A percentile compares a stretch with the other conserved stretches of the same genome.
These are phyloP conservation scores for Monilinia fructicola DNA, from an alignment of 2,329 filamentous ascomycete genomes.

Conservation along the genomic window DNA sequence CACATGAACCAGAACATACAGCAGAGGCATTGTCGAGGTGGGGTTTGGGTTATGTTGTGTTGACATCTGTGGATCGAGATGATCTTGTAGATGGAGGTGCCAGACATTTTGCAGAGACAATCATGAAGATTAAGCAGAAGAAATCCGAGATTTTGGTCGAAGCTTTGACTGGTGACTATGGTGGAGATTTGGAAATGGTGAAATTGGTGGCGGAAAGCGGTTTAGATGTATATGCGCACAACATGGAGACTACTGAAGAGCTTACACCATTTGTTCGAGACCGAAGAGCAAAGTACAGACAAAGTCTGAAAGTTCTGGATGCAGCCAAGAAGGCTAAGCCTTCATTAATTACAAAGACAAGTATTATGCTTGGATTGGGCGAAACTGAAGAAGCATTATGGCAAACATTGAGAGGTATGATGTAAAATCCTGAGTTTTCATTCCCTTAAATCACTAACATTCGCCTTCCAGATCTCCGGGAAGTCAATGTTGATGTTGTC, in stretches of 20 bases:
- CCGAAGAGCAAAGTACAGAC: conserved; percentile 82
- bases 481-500: conserved; percentile 83
- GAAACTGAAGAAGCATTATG: conserved; percentile 86
- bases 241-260: conserved; percentile 90
- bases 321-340: conserved; percentile 75
- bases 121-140: conserved; percentile 88
- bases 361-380: conserved; percentile 92
- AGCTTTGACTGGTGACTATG: conserved; percentile 83
- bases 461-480: conserved; percentile 65
- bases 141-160: conserved; percentile 75
- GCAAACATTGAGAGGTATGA: conserved; percentile 68
- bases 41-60: conserved; percentile 93
- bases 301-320: conserved; percentile 76
- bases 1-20: conserved; percentile 94
- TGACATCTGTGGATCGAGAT: conserved; percentile 92
- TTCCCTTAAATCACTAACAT: conserved; percentile 23
- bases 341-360: conserved; percentile 94
- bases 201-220: conserved; percentile 80
- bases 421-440: not conserved
- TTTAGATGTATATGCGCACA: conserved; percentile 95
- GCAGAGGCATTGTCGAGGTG: conserved; percentile 89
- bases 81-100: conserved; percentile 88
- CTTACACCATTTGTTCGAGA: conserved; percentile 89
- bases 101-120: conserved; percentile 87
- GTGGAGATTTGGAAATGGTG: conserved; percentile 84